Percentiles rank a stretch among this genome's conserved stretches.
Evolutionary conservation across 164 flowering plant species (phyloP).

Genomic region (Akebia trifoliata): DNA sequence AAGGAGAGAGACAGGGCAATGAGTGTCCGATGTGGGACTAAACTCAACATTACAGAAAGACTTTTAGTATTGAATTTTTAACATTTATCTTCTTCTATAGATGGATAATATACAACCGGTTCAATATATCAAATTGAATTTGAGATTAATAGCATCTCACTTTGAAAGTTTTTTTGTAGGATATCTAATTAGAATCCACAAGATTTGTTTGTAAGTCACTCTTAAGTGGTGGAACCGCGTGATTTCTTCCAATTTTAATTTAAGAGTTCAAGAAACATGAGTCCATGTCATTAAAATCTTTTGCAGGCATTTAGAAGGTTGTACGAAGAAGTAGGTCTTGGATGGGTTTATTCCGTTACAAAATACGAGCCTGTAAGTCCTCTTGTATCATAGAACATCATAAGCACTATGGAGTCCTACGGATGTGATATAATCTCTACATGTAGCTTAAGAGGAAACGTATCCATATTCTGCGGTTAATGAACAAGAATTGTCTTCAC

Average conservation of each 20-base stretch:
- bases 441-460: not conserved
- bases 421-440: not conserved
- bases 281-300: conserved; percentile 1
- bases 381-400: conserved; percentile 1
- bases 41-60: too few species aligned
- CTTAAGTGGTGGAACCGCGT: too few species aligned
- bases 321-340: conserved; percentile 91
- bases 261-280: not conserved
- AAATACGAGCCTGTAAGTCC: conserved; percentile 76
- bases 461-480: not conserved
- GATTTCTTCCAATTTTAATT: too few species aligned
- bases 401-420: too few species aligned
- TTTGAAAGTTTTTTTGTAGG: not conserved
- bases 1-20: too few species aligned
- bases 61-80: too few species aligned
- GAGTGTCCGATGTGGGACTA: too few species aligned
- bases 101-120: too few species aligned
- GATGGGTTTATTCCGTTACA: conserved; percentile 93
- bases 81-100: too few species aligned
- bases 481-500: conserved; percentile 1
- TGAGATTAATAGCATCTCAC: not conserved
- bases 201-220: too few species aligned
- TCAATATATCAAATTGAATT: not conserved
- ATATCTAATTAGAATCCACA: not conserved
- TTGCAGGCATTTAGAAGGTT: conserved; percentile 82